These are phyloP conservation scores for Vachellia collinsii DNA, from an alignment of 306 rosid species.

Conservation along the genomic window DNA sequence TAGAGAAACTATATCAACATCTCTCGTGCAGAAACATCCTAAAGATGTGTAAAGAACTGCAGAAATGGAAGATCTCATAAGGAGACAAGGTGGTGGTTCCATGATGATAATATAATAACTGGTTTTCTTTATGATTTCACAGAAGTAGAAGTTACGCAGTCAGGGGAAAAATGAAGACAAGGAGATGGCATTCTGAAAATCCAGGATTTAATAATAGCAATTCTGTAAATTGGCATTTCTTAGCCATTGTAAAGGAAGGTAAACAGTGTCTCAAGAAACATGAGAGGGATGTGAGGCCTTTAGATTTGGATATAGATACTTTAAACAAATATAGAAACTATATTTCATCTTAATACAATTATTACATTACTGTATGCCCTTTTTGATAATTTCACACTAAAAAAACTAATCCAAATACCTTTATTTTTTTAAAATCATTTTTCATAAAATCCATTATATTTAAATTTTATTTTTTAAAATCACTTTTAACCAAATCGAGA, in stretches of 20 bases:
- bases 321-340: too few species aligned
- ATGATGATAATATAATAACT: slow-evolving; percentile 79
- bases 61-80: slow-evolving; percentile 96
- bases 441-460: too few species aligned
- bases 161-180: slow-evolving; percentile 43
- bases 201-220: slow-evolving; percentile 52
- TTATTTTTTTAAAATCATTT: too few species aligned
- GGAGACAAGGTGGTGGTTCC: slow-evolving; percentile 99
- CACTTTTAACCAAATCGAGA: too few species aligned
- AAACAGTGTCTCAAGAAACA: slow-evolving; percentile 45
- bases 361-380: too few species aligned
- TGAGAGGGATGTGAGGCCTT: slow-evolving; percentile 34
- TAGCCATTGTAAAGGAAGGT: slow-evolving; percentile 71
- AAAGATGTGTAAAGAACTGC: slow-evolving; percentile 98
- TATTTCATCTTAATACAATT: too few species aligned
- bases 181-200: slow-evolving; percentile 48
- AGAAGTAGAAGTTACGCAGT: slow-evolving; percentile 52
- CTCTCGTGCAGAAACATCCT: slow-evolving; percentile 89
- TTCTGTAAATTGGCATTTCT: slow-evolving; percentile 69
- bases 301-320: slow-evolving; percentile 34
- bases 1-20: slow-evolving; percentile 19
- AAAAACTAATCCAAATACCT: too few species aligned
- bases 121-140: slow-evolving; percentile 42
- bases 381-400: too few species aligned
- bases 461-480: too few species aligned